Evolutionary conservation across 2,329 filamentous ascomycete species (phyloP), one percentile per base, ranked within the genome.

Genomic region (Sporothrix schenckii): DNA sequence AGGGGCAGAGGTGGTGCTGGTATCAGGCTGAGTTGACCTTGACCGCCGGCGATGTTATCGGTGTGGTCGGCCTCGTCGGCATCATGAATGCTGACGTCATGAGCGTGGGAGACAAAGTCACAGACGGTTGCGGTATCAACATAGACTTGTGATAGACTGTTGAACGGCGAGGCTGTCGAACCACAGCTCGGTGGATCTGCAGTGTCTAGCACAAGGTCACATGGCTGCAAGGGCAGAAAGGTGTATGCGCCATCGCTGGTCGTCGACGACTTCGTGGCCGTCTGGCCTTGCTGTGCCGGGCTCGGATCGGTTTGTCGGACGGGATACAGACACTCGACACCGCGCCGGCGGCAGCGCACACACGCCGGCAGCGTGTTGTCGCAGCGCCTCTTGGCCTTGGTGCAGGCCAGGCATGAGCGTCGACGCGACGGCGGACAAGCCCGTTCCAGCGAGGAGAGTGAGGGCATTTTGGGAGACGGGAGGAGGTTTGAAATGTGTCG

Each of bases 401-500:
- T 86, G 78, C 87, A 89, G 34, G 83, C 82, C 3, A 81, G 79
- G 74, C 87, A 89, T 3, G 87, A 85, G 77, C 87, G 88, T 61
- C 86, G 84, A 70, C 83, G 77, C 4, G 81, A 81, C 58, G 80
- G 84, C 47, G 82, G 83, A 76, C 83, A 84, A 34, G 73, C 77
- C 68, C 79, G 80, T 76, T 83, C 82, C 4, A 76, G 44, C 1
- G 73, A 69, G 4, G 75, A 76, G 16, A 72, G 61, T 1, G 75
- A 75, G 13, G 63, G 56, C 69, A 72, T 75, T n/a, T 27, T 6
- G 47, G 19, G n/a, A 44, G 41, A 44, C 13, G 41, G 41, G 41
- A 44, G 11, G 41, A 44, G 41, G 41, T 11, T 16, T 16, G 14
- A 44, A 16, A 44, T 44, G 34, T 16, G 4, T 14, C 41, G 41